phyloP scores from a whole-genome alignment of 371 early-diverging fungal species.

The Batrachochytrium dendrobatidis region DNA sequence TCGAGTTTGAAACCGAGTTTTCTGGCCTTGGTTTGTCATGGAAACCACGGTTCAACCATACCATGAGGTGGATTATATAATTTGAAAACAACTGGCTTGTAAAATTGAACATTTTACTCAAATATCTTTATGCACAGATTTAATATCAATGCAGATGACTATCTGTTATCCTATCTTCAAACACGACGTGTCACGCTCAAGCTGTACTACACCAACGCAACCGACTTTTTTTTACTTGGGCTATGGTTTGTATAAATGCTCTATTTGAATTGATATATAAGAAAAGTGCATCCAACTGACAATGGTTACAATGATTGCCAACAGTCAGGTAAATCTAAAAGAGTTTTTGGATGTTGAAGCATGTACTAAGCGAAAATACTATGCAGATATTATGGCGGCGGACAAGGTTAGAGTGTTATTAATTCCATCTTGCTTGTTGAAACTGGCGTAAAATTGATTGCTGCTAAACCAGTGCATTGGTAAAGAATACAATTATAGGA shows the following conservation, averaged over 20 bases:
- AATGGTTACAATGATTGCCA: not conserved
- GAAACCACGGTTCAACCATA: constrained; percentile 23
- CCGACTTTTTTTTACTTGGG: constrained; percentile 27
- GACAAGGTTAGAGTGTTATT: too few relatives aligned
- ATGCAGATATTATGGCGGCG: not conserved
- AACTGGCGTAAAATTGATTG: too few relatives aligned
- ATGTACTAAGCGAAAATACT: not conserved
- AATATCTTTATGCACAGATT: constrained; percentile 14
- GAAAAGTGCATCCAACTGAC: not conserved
- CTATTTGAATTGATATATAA: not conserved
- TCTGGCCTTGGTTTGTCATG: constrained; percentile 28
- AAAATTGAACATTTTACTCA: not conserved
- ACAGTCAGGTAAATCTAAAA: constrained; percentile 2
- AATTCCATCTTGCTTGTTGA: too few relatives aligned
- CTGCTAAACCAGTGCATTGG: not conserved
- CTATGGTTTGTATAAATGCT: constrained; percentile 20
- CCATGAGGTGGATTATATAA: constrained; percentile 17
- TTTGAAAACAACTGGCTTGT: not conserved
- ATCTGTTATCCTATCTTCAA: constrained; percentile 40
- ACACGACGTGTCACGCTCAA: constrained; percentile 27
- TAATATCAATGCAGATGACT: constrained; percentile 40
- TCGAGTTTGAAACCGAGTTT: constrained; percentile 42
- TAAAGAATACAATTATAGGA: constrained; percentile 31
- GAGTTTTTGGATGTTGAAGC: not conserved
- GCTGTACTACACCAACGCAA: constrained; percentile 32